Conservation (phyloP, 176 grass and related monocot species). For the Saccharum officinarum region DNA sequence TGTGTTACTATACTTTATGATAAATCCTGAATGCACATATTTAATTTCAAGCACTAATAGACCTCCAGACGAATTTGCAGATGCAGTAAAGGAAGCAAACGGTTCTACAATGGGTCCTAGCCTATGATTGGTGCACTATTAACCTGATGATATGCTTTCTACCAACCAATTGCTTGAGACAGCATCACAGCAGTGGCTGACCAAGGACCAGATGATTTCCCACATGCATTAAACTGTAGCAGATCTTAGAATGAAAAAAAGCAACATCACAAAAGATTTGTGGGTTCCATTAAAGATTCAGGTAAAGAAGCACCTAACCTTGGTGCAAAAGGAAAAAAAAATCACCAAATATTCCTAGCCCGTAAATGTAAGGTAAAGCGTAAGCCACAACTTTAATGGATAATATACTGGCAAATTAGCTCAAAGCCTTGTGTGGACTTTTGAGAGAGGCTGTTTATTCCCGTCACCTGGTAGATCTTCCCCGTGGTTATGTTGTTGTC, state of each 20-base stretch:
- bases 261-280: constrained; percentile 39
- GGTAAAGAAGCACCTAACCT: constrained; percentile 26
- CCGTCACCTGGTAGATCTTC: constrained; percentile 92
- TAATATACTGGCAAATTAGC: not conserved
- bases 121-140: constrained; percentile 24
- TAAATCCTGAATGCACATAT: not conserved
- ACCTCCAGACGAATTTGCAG: constrained; percentile 1
- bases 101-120: not conserved
- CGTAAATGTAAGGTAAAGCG: constrained; percentile 25
- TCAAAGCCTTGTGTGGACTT: not conserved
- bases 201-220: constrained; percentile 28
- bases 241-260: constrained; percentile 28
- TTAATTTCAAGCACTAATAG: not conserved
- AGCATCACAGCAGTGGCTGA: constrained; percentile 8
- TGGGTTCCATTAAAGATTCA: constrained; percentile 41
- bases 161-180: constrained; percentile 27
- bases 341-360: constrained; percentile 28
- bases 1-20: not conserved
- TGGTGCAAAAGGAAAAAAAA: not conserved
- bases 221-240: constrained; percentile 16
- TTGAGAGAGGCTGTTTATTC: constrained; percentile 29
- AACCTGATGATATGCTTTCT: not conserved
- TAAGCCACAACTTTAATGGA: constrained; percentile 27
- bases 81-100: constrained; percentile 2
- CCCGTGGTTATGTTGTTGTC: constrained; percentile 98